phyloP scores from a whole-genome alignment of 2,329 filamentous ascomycete genomes.

The Tolypocladium tundrense region DNA sequence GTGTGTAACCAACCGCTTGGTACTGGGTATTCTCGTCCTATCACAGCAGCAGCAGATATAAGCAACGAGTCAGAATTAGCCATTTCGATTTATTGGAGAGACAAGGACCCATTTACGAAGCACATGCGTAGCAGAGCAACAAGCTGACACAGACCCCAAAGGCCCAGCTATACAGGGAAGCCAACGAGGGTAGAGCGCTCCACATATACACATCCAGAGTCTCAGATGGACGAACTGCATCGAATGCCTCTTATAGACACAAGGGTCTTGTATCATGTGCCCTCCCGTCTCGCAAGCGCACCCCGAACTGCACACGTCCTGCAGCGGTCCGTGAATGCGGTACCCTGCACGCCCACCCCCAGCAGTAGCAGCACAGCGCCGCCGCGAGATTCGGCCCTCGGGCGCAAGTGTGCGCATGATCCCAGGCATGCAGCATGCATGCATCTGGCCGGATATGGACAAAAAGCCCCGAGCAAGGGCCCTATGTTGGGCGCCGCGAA shows the following conservation, averaged over 20 bases:
- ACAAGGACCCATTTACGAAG: background rate
- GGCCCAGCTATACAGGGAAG: background rate
- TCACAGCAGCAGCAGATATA: background rate
- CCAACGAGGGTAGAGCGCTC: too few species aligned
- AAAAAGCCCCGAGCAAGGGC: background rate
- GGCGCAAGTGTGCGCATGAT: background rate
- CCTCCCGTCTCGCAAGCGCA: background rate
- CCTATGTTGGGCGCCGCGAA: background rate
- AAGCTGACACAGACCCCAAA: background rate
- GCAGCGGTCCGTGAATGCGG: background rate
- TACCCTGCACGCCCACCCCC: too few species aligned
- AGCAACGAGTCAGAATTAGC: background rate
- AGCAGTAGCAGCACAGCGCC: background rate
- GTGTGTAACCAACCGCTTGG: background rate
- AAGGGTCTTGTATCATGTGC: background rate
- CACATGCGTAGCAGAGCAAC: background rate
- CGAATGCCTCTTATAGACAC: background rate
- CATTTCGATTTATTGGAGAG: background rate
- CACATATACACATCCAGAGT: background rate
- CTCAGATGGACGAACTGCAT: background rate
- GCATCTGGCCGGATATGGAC: background rate
- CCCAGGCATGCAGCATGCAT: background rate
- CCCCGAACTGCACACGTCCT: background rate
- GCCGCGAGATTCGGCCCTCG: background rate
- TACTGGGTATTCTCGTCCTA: background rate